These are phyloP conservation scores for Exophiala alcalophila DNA, from an alignment of 2,329 filamentous ascomycete genomes.

Conservation along the genomic window DNA sequence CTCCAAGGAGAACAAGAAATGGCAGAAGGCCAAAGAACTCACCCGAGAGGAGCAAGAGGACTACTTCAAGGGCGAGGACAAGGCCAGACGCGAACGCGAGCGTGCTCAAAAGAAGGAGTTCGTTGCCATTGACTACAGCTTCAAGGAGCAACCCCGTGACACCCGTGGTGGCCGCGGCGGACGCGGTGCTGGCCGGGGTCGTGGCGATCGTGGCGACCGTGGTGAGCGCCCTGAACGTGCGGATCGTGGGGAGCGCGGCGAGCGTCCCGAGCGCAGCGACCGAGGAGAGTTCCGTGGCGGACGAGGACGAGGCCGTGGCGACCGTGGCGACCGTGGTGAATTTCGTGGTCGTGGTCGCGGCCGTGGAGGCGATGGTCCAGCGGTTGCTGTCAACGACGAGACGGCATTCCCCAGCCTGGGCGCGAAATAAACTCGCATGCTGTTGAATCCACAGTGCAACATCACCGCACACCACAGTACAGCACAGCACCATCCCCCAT, in stretches of 20 bases:
- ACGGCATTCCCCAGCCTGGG: conserved; percentile 31
- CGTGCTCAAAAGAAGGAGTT: conserved; percentile 81
- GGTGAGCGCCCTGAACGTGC: conserved; percentile 34
- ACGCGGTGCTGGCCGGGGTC: conserved; percentile 49
- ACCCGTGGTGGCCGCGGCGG: conserved; percentile 46
- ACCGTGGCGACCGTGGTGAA: conserved; percentile 32
- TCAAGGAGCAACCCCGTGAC: conserved; percentile 64
- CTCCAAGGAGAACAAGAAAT: conserved; percentile 70
- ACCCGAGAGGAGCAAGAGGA: conserved; percentile 59
- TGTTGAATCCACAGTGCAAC: too few relatives aligned
- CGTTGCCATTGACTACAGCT: conserved; percentile 84
- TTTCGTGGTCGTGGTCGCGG: conserved; percentile 40
- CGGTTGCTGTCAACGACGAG: conserved; percentile 29
- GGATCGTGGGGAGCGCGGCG: conserved; percentile 41
- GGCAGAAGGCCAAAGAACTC: conserved; percentile 40
- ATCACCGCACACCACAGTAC: conserved; percentile 3
- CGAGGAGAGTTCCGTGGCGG: conserved; percentile 39
- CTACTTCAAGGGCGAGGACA: conserved; percentile 75
- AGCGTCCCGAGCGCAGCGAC: conserved; percentile 44
- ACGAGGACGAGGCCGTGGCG: conserved; percentile 46
- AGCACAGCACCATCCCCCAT: conserved; percentile 2
- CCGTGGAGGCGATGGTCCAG: conserved; percentile 30
- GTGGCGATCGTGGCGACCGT: conserved; percentile 35
- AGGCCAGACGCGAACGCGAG: conserved; percentile 78
- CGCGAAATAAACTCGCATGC: conserved; percentile 27